Evolutionary conservation across 2,329 filamentous ascomycete genomes (phyloP).

Genomic region (Hypoxylon rubiginosum): DNA sequence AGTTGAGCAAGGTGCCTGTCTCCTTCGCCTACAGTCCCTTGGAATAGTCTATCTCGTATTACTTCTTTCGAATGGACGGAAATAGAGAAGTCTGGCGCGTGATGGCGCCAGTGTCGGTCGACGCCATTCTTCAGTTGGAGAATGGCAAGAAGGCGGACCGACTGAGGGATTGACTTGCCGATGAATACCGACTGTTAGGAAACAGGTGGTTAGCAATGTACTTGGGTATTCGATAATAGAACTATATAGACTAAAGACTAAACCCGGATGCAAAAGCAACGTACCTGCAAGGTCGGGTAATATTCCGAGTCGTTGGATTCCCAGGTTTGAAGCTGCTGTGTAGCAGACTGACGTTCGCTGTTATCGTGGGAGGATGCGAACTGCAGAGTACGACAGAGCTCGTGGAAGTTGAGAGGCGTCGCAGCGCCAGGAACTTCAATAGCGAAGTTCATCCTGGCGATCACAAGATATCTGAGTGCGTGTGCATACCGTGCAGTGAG

Average conservation of each 20-base stretch:
- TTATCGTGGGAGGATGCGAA: constrained; percentile 74
- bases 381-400: constrained; percentile 74
- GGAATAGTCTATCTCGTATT: constrained; percentile 81
- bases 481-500: not conserved
- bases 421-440: constrained; percentile 88
- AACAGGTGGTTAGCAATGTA: constrained; percentile 18
- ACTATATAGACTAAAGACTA: no score
- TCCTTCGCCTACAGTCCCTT: constrained; percentile 82
- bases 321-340: constrained; percentile 80
- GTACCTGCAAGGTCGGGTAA: constrained; percentile 77
- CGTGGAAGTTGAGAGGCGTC: constrained; percentile 73
- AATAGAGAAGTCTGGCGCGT: constrained; percentile 74
- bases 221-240: not conserved
- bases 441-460: constrained; percentile 71
- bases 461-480: constrained; percentile 2
- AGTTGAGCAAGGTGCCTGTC: constrained; percentile 84
- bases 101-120: constrained; percentile 89
- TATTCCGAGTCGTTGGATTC: constrained; percentile 75
- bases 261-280: constrained; percentile 15
- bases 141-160: constrained; percentile 88
- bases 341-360: constrained; percentile 74
- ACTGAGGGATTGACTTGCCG: constrained; percentile 79
- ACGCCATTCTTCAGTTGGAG: constrained; percentile 98
- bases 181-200: constrained; percentile 78
- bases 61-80: constrained; percentile 80